Conservation (phyloP, 805 yeast species). For the Candida ficus region DNA sequence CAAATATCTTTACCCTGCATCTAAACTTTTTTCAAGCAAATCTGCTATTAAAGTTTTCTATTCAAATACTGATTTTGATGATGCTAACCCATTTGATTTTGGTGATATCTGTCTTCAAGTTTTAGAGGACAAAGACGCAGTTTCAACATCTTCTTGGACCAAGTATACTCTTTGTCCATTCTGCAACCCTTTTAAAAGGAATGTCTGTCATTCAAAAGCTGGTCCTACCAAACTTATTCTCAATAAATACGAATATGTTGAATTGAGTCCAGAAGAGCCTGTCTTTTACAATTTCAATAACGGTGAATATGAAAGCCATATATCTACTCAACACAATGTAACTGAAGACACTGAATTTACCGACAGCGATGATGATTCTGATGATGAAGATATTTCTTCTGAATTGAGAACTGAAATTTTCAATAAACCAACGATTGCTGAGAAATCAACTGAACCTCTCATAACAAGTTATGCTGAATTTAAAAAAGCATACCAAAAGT, state of each 20-base stretch:
- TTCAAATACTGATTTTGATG: neutral
- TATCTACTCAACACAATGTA: neutral
- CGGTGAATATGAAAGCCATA: neutral
- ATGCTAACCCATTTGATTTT: neutral
- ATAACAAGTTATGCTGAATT: neutral
- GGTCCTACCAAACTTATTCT: neutral
- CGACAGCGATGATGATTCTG: neutral
- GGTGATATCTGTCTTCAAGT: neutral
- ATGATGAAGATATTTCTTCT: constrained; percentile 8
- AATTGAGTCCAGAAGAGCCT: neutral
- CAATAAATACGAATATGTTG: neutral
- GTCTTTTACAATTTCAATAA: neutral
- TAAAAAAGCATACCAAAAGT: neutral
- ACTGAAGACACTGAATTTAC: neutral
- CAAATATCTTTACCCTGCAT: neutral
- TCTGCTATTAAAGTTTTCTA: neutral
- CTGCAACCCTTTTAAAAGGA: neutral
- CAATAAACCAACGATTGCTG: no score
- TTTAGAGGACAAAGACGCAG: neutral
- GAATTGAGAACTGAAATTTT: no score
- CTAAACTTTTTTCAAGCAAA: neutral
- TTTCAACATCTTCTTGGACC: no score
- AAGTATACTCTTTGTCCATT: neutral
- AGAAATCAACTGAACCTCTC: no score
- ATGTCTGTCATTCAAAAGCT: neutral